Conservation (phyloP, 2,329 filamentous ascomycete genomes). For the Moelleriella libera region DNA sequence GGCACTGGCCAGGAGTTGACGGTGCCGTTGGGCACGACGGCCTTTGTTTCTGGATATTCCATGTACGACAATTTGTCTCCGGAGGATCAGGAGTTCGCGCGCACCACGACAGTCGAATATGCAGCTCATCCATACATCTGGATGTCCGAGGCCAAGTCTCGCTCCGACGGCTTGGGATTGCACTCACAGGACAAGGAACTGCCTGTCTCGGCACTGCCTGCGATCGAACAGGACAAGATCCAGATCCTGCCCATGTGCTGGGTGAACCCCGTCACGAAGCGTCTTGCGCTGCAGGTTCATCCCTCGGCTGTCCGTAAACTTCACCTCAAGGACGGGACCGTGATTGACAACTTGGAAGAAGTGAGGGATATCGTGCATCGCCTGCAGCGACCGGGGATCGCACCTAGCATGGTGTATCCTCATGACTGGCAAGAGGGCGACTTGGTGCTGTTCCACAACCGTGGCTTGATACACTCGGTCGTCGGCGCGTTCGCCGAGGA, state of each 20-base stretch:
- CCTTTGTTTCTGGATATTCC: conserved; percentile 56
- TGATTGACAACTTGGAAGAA: conserved; percentile 52
- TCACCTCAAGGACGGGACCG: conserved; percentile 49
- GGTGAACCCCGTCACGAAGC: conserved; percentile 59
- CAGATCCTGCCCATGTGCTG: conserved; percentile 64
- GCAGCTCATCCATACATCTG: conserved; percentile 70
- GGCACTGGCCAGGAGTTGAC: conserved; percentile 49
- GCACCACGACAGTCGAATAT: conserved; percentile 56
- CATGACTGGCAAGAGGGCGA: conserved; percentile 70
- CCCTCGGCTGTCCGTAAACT: conserved; percentile 58
- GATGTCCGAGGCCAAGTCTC: conserved; percentile 58
- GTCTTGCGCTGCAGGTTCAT: conserved; percentile 59
- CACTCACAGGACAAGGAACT: conserved; percentile 53
- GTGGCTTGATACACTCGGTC: conserved; percentile 60
- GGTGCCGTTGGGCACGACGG: conserved; percentile 62
- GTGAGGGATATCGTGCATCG: conserved; percentile 56
- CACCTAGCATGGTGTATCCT: conserved; percentile 52
- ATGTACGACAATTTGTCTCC: conserved; percentile 56
- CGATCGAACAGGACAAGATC: conserved; percentile 51
- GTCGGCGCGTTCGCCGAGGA: conserved; percentile 59
- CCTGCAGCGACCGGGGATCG: conserved; percentile 59
- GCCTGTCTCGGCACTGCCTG: conserved; percentile 42
- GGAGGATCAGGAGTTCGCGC: conserved; percentile 52
- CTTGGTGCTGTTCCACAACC: conserved; percentile 66
- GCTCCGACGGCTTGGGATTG: conserved; percentile 56